Conservation (phyloP, 1,284 basidiomycete species). For the Ganoderma sp. region DNA sequence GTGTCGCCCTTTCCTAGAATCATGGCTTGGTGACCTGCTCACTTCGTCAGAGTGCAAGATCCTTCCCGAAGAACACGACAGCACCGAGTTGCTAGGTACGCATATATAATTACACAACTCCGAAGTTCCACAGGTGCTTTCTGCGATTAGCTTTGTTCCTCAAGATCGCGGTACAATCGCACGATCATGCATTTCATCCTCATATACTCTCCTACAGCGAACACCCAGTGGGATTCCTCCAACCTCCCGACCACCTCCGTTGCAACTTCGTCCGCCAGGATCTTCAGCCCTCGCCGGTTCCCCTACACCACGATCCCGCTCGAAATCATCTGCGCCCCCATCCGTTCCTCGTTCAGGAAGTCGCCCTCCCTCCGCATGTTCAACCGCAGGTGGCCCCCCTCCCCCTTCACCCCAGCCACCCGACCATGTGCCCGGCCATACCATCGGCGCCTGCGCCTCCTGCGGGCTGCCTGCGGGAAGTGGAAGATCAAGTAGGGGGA, state of each 20-base stretch:
- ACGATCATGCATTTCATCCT: not conserved
- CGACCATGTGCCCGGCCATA: not conserved
- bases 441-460: not conserved
- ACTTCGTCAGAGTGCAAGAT: too few relatives aligned
- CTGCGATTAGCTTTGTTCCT: not conserved
- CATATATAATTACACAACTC: not conserved
- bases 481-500: constrained; percentile 1
- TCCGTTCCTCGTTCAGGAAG: not conserved
- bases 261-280: not conserved
- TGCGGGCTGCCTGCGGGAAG: not conserved
- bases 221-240: constrained; percentile 7
- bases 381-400: not conserved
- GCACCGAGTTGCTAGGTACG: not conserved
- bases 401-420: too few relatives aligned
- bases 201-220: not conserved
- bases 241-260: not conserved
- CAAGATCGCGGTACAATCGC: not conserved
- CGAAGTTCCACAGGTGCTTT: not conserved
- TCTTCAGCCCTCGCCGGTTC: too few relatives aligned
- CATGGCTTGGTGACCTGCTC: not conserved
- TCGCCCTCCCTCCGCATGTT: constrained; percentile 1
- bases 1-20: not conserved
- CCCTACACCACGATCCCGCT: too few relatives aligned
- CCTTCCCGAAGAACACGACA: too few relatives aligned
- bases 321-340: too few relatives aligned